Base-by-base conservation (phyloP, 2,329 filamentous ascomycete species). In the Boeremia lycopersici region DNA sequence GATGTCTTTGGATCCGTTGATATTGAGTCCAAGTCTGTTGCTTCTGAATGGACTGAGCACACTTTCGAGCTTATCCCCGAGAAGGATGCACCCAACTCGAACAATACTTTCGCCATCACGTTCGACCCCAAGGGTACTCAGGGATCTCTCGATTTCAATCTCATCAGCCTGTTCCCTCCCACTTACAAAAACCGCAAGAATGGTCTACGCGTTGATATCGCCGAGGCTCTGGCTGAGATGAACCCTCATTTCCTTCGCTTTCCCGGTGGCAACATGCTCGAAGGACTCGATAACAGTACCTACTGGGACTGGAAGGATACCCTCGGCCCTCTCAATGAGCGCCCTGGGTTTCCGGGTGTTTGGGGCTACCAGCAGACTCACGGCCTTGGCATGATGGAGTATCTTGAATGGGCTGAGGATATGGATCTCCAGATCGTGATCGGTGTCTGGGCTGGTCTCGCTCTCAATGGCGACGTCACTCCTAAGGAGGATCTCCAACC, bases 141-240 rank as follows among this genome's bases (percentile, higher is more conserved):
- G 46, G 47, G 63, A n/a, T 63, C 62, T 15, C 60, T 74, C 1
- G 70, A 73, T 48, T 83, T 84, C 69, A 79, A 80, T 54, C 67
- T 84, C 15, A 79, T 84, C 56, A 80, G 78, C 44, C 66, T 84
- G 33, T 84, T 83, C 68, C 80, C 80, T 2, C 81, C 81, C 4
- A 84, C 82, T 0, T 84, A 80, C 76, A 83, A 82, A 46, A 65
- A 77, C 56, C 74, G 81, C 15, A 75, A 76, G 47, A 84, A 84
- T 61, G 82, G 82, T 15, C 67, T 83, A 36, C 74, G 81, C 8
- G 70, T 76, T 31, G 81, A 84, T 51, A 71, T 84, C 39, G 80
- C 79, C 42, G 74, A 83, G 56, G 76, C 77, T 13, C 70, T 80
- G 39, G 69, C 70, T 28, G 76, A 72, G 38, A 67, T 79, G 56